phyloP scores from a whole-genome alignment of 2,329 filamentous ascomycete genomes.

The Aspergillus pseudoglaucus region DNA sequence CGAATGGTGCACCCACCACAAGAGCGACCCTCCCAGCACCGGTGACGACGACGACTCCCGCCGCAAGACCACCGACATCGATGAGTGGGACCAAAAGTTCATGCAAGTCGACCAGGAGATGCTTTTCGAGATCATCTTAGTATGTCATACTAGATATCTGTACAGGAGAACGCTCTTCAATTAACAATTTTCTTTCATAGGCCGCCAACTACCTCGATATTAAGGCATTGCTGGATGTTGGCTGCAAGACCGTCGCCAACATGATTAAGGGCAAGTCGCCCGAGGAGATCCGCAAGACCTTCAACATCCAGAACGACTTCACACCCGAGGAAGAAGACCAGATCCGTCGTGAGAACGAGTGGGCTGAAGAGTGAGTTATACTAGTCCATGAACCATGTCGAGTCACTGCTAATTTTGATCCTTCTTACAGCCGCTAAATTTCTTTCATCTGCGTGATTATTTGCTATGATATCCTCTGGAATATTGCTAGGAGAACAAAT shows the following conservation, averaged over 20 bases:
- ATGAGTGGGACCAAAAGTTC: slow-evolving; percentile 99
- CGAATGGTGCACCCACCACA: slow-evolving; percentile 96
- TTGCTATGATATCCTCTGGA: background rate
- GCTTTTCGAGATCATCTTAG: slow-evolving; percentile 98
- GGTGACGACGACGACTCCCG: slow-evolving; percentile 86
- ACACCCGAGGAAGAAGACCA: slow-evolving; percentile 98
- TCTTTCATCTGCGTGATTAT: background rate
- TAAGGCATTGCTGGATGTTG: slow-evolving; percentile 93
- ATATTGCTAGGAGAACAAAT: background rate
- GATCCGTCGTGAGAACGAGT: slow-evolving; percentile 86
- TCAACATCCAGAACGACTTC: slow-evolving; percentile 99
- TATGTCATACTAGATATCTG: slow-evolving; percentile 41
- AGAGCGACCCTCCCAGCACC: slow-evolving; percentile 72
- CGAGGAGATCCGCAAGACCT: slow-evolving; percentile 98
- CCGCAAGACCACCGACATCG: slow-evolving; percentile 98
- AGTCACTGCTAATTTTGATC: slow-evolving; percentile 6
- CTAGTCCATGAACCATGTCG: background rate
- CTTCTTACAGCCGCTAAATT: slow-evolving; percentile 44
- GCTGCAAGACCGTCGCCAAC: slow-evolving; percentile 98
- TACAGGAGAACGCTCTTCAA: background rate
- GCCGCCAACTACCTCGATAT: slow-evolving; percentile 99
- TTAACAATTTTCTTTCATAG: slow-evolving; percentile 38
- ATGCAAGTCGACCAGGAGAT: slow-evolving; percentile 99
- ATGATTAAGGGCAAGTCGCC: slow-evolving; percentile 99
- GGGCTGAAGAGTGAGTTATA: slow-evolving; percentile 66